Evolutionary conservation across 805 yeast species (phyloP).

Genomic region (Martiniozyma abietophila): DNA sequence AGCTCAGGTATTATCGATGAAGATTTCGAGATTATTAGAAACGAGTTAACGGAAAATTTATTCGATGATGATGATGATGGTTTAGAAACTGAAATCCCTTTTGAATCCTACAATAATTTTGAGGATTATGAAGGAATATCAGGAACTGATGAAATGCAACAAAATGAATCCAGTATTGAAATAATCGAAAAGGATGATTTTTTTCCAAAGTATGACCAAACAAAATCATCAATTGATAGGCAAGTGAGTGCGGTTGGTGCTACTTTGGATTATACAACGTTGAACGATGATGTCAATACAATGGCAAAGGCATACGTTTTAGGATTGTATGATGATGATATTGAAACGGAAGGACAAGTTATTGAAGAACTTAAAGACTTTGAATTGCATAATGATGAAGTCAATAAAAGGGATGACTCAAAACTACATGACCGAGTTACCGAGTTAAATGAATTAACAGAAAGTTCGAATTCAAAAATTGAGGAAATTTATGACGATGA

Average conservation of each 20-base stretch:
- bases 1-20: constrained; percentile 13
- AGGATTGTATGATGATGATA: constrained; percentile 55
- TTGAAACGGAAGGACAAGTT: constrained; percentile 45
- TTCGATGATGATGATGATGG: constrained; percentile 16
- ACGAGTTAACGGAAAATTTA: constrained; percentile 13
- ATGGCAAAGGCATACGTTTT: constrained; percentile 54
- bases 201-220: constrained; percentile 8
- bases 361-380: constrained; percentile 48
- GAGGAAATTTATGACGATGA: constrained; percentile 29
- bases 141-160: constrained; percentile 1
- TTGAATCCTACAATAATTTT: background rate
- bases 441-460: constrained; percentile 8
- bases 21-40: constrained; percentile 18
- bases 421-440: constrained; percentile 11
- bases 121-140: constrained; percentile 1
- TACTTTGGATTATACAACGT: constrained; percentile 31
- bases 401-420: constrained; percentile 27
- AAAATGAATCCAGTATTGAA: background rate
- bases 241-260: constrained; percentile 25
- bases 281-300: constrained; percentile 40
- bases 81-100: constrained; percentile 2
- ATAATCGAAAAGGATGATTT: background rate
- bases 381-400: constrained; percentile 38
- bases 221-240: constrained; percentile 4
- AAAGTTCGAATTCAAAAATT: constrained; percentile 18